A percentile compares a stretch with the other conserved stretches of the same genome.
phyloP scores from a whole-genome alignment of 306 rosid genomes.

The Trichosanthes cucumerina region DNA sequence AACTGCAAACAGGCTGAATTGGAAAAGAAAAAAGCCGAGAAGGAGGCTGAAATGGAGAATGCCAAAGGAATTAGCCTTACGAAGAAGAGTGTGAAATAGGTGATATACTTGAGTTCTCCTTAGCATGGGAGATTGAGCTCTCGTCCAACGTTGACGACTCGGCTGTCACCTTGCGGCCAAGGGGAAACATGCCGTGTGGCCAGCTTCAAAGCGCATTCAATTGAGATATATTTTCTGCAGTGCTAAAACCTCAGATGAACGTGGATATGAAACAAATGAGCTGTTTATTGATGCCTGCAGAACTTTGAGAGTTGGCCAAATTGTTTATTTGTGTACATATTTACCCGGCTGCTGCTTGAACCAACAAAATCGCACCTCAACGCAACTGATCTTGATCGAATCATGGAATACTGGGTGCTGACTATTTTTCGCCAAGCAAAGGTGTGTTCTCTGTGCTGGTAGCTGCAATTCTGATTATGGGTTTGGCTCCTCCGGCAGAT shows the following conservation, averaged over 20 bases:
- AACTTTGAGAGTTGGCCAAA: constrained; percentile 1
- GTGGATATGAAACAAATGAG: constrained; percentile 2
- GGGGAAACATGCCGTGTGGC: constrained; percentile 3
- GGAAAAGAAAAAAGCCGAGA: constrained; percentile 80
- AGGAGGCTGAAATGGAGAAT: constrained; percentile 92
- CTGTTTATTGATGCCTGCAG: background rate
- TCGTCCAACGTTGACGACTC: constrained; percentile 22
- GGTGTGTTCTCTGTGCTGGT: background rate
- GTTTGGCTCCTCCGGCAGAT: background rate
- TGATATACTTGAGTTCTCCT: constrained; percentile 24
- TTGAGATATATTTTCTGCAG: constrained; percentile 5
- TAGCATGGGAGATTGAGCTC: constrained; percentile 29
- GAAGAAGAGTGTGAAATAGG: constrained; percentile 42
- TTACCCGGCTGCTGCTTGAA: constrained; percentile 2
- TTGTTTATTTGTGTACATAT: constrained; percentile 8
- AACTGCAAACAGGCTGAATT: constrained; percentile 80
- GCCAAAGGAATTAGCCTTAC: constrained; percentile 58
- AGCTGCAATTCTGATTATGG: constrained; percentile 6
- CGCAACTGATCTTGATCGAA: background rate
- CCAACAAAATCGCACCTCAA: background rate
- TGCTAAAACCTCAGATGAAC: background rate
- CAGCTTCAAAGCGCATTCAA: constrained; percentile 18
- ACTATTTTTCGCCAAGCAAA: constrained; percentile 1
- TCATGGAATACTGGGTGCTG: background rate
- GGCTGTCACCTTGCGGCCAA: constrained; percentile 9